Evolutionary conservation across 2,329 filamentous ascomycete genomes (phyloP).

Genomic region (Neobulgaria alba): DNA sequence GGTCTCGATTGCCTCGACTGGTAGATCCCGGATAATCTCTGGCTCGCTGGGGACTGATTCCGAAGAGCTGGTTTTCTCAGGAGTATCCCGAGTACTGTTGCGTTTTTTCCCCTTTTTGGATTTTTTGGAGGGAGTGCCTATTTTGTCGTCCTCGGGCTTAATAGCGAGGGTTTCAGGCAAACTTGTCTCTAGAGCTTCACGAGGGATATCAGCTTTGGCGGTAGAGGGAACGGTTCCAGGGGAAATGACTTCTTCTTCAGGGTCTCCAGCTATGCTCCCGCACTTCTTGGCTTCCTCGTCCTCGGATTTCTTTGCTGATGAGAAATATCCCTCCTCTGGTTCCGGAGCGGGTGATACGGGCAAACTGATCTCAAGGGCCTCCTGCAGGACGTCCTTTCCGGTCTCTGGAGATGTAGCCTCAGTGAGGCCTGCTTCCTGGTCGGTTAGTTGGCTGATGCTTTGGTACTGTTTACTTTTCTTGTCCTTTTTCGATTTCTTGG

Average conservation of each 20-base stretch:
- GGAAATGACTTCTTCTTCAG: constrained; percentile 2
- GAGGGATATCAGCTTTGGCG: neutral
- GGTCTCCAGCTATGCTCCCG: constrained; percentile 5
- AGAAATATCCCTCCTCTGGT: constrained; percentile 12
- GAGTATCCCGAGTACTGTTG: constrained; percentile 1
- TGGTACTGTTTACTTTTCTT: constrained; percentile 10
- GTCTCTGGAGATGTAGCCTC: neutral
- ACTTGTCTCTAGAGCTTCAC: neutral
- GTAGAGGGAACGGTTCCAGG: neutral
- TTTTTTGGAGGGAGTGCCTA: constrained; percentile 12
- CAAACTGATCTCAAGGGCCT: neutral
- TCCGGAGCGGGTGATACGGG: neutral
- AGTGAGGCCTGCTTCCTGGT: constrained; percentile 7
- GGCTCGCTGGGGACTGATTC: neutral
- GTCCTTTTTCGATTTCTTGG: constrained; percentile 12
- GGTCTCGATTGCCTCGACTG: neutral
- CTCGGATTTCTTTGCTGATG: constrained; percentile 15
- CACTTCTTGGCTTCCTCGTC: constrained; percentile 19
- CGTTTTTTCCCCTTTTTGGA: constrained; percentile 17
- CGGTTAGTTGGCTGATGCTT: neutral
- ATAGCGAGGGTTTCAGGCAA: neutral
- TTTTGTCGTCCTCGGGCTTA: constrained; percentile 6
- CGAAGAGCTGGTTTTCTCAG: neutral
- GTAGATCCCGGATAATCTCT: neutral
- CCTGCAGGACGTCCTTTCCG: neutral